Conservation (phyloP, 257 asterid genomes). For the Ophiorrhiza pumila region DNA sequence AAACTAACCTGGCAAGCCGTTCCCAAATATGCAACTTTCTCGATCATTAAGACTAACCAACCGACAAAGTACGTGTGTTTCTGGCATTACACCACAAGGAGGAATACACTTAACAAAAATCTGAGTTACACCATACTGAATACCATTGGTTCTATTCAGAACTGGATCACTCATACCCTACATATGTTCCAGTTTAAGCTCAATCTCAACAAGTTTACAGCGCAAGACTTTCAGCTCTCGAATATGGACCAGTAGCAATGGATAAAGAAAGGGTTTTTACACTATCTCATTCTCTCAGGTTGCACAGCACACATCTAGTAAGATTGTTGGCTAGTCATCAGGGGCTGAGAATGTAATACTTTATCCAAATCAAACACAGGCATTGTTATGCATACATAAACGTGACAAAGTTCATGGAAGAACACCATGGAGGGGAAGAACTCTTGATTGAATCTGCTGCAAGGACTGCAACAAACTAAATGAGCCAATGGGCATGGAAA, state of each 20-base stretch:
- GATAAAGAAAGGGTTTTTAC: conserved; percentile 22
- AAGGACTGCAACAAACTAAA: conserved; percentile 38
- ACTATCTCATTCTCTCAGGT: conserved; percentile 33
- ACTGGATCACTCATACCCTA: neutral
- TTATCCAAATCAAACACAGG: neutral
- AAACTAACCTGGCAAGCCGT: neutral
- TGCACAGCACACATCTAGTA: conserved; percentile 28
- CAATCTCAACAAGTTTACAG: neutral
- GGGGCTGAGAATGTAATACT: conserved; percentile 26
- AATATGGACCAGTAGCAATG: neutral
- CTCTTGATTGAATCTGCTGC: conserved; percentile 38
- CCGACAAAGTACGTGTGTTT: neutral
- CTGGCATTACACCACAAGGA: neutral
- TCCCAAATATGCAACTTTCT: neutral
- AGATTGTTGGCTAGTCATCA: conserved; percentile 43
- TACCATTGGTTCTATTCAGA: neutral
- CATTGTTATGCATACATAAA: neutral
- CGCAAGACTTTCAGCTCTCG: neutral
- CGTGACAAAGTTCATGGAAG: conserved; percentile 33
- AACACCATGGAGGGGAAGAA: conserved; percentile 50
- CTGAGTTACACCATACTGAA: neutral
- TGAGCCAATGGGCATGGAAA: conserved; percentile 39
- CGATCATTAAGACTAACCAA: no score
- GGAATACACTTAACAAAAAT: neutral
- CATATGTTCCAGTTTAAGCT: neutral